Evolutionary conservation across 176 grass and related monocot species (phyloP).

Genomic region (Carex littledalei): DNA sequence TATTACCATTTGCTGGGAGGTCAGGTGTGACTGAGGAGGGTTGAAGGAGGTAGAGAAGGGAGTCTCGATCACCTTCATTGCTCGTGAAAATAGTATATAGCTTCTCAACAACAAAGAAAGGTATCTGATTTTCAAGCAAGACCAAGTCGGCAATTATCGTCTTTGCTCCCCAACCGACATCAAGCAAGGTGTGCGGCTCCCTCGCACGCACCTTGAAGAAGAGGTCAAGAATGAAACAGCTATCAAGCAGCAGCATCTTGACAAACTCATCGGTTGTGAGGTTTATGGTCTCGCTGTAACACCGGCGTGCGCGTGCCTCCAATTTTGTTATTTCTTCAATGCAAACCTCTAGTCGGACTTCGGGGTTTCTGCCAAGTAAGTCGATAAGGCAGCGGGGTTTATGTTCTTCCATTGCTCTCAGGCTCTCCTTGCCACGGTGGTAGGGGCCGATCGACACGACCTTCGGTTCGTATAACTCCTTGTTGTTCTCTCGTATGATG

Average conservation of each 20-base stretch:
- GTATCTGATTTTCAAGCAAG: constrained; percentile 21
- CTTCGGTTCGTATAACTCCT: constrained; percentile 18
- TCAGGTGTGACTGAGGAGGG: background rate
- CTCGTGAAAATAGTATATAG: background rate
- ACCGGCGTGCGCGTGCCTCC: constrained; percentile 8
- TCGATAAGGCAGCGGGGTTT: constrained; percentile 17
- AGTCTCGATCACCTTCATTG: background rate
- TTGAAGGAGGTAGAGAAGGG: background rate
- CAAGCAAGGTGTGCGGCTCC: background rate
- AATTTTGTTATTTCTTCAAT: background rate
- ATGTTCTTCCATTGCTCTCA: constrained; percentile 17
- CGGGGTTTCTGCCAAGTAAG: background rate
- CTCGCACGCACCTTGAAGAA: background rate
- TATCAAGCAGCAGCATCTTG: constrained; percentile 20
- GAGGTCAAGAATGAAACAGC: constrained; percentile 19
- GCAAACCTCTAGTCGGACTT: background rate
- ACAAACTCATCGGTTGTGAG: background rate
- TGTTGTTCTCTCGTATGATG: constrained; percentile 12
- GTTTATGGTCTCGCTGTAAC: constrained; percentile 5
- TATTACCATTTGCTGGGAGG: background rate
- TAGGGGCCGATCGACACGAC: constrained; percentile 27
- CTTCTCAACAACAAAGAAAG: constrained; percentile 14
- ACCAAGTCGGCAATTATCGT: constrained; percentile 1
- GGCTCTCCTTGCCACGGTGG: background rate
- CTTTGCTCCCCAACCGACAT: constrained; percentile 5